Conservation (phyloP, 345 rosid species). For the Citrus medica region DNA sequence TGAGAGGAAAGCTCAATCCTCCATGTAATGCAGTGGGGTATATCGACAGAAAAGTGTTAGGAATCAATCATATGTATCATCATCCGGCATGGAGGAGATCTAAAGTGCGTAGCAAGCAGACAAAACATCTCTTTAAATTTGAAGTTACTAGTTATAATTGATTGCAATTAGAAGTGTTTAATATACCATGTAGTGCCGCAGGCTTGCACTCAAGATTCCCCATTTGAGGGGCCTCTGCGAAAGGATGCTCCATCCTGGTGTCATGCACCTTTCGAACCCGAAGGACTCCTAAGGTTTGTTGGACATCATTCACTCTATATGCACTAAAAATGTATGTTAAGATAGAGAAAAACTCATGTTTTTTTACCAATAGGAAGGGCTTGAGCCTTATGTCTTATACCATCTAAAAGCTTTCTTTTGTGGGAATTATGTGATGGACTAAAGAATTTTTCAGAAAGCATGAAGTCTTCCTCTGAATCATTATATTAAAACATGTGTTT, state of each 20-base stretch:
- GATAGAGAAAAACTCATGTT: neutral
- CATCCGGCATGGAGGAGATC: constrained; percentile 94
- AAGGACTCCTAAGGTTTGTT: constrained; percentile 74
- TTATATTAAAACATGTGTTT: neutral
- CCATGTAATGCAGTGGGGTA: constrained; percentile 89
- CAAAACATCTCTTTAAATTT: neutral
- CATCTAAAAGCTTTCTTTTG: neutral
- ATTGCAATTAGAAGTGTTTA: constrained; percentile 3
- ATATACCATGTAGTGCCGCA: constrained; percentile 31
- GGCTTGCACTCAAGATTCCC: constrained; percentile 75
- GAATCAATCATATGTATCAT: constrained; percentile 68
- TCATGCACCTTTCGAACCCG: constrained; percentile 89
- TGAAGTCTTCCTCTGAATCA: too few species aligned
- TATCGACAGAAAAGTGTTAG: constrained; percentile 68
- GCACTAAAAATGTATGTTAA: neutral
- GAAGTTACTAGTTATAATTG: constrained; percentile 4
- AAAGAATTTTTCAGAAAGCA: neutral
- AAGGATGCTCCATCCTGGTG: constrained; percentile 84
- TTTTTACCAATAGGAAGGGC: neutral
- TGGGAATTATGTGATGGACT: neutral
- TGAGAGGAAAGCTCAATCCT: constrained; percentile 77
- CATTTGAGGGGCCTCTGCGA: constrained; percentile 51
- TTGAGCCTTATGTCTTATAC: neutral
- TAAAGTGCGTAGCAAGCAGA: constrained; percentile 39
- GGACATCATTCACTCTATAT: neutral